phyloP scores from a whole-genome alignment of 345 rosid species.

The Physaria fendleri region DNA sequence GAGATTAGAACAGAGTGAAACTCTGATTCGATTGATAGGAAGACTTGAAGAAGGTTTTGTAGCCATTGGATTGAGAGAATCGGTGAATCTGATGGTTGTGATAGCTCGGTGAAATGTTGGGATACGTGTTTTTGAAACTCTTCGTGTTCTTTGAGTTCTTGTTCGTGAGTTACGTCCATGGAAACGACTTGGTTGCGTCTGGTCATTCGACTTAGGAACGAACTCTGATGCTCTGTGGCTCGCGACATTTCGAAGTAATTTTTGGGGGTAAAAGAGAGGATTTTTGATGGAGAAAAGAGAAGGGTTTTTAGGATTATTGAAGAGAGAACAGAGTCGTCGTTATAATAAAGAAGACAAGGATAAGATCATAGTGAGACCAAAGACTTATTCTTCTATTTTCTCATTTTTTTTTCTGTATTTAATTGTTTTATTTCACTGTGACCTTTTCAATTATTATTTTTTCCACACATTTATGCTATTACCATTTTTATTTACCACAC shows the following conservation, averaged over 20 bases:
- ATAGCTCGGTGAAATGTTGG: conserved; percentile 56
- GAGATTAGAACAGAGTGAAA: conserved; percentile 61
- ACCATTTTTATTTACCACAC: no score
- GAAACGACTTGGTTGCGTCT: conserved; percentile 72
- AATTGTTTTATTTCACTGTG: not conserved
- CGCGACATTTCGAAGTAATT: conserved; percentile 37
- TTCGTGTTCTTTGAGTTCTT: conserved; percentile 77
- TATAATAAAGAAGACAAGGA: conserved; percentile 15
- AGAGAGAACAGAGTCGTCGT: not conserved
- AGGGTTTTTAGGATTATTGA: conserved; percentile 1
- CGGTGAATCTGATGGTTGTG: conserved; percentile 24
- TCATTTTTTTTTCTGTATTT: not conserved
- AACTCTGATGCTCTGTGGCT: conserved; percentile 60
- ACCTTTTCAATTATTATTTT: no score
- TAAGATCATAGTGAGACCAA: conserved; percentile 19
- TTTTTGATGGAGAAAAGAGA: not conserved
- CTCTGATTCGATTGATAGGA: conserved; percentile 82
- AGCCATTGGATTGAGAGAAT: conserved; percentile 75
- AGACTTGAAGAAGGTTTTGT: conserved; percentile 66
- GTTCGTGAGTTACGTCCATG: conserved; percentile 78
- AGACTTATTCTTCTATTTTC: conserved; percentile 32
- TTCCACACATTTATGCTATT: no score
- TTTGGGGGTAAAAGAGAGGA: not conserved
- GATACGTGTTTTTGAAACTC: conserved; percentile 63
- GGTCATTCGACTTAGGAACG: conserved; percentile 76